These are phyloP conservation scores for Coemansia sp. DNA, from an alignment of 192 early-diverging fungal species.

Conservation along the genomic window DNA sequence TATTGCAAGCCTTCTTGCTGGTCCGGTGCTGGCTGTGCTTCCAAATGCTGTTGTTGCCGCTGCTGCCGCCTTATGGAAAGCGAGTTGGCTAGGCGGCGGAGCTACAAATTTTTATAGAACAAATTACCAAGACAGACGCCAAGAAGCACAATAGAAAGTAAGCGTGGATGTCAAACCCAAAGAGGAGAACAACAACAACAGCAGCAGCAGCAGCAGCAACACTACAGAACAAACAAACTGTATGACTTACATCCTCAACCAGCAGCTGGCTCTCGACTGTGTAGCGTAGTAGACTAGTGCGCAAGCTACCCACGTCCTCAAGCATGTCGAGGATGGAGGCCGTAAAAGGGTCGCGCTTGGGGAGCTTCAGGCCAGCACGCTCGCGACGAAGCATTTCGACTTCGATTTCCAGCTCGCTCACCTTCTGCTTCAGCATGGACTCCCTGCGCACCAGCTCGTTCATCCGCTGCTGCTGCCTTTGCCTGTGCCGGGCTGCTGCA, in stretches of 20 bases:
- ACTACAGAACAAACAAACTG: background rate
- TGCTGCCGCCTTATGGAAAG: background rate
- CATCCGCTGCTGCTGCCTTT: conserved; percentile 34
- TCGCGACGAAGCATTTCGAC: conserved; percentile 10
- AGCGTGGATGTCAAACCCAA: background rate
- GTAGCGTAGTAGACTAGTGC: conserved; percentile 9
- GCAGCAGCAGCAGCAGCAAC: too few relatives aligned
- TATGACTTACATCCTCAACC: conserved; percentile 9
- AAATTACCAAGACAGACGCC: background rate
- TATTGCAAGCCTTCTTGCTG: background rate
- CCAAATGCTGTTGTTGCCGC: background rate
- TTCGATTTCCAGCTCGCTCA: conserved; percentile 31
- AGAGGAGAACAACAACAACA: background rate
- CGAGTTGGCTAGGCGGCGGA: conserved; percentile 7
- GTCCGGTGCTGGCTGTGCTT: background rate
- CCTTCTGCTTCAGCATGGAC: conserved; percentile 33
- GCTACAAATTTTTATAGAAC: conserved; percentile 1
- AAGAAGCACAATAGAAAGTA: background rate
- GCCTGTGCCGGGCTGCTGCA: conserved; percentile 42
- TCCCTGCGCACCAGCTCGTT: conserved; percentile 19
- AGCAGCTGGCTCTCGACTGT: conserved; percentile 9
- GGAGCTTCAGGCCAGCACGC: conserved; percentile 13
- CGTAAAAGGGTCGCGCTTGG: conserved; percentile 26
- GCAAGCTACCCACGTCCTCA: conserved; percentile 12
- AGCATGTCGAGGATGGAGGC: conserved; percentile 21